Percentiles rank a stretch among this genome's conserved stretches.
Evolutionary conservation across 2,329 filamentous ascomycete species (phyloP).

Genomic region (Neocucurbitaria cava): DNA sequence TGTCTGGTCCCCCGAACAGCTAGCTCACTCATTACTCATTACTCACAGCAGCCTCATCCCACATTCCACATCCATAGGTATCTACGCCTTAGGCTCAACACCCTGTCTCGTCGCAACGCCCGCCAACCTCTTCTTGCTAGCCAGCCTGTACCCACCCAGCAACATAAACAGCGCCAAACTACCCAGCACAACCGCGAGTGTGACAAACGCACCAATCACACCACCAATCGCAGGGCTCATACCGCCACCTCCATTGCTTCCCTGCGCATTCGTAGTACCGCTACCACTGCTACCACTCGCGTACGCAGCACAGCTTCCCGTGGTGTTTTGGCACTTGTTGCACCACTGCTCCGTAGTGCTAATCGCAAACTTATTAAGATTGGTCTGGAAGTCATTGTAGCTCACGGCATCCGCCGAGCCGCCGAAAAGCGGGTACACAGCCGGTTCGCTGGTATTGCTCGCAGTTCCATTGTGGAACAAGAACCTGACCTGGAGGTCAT

Average conservation of each 20-base stretch:
- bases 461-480: slow-evolving; percentile 69
- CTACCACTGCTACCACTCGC: slow-evolving; percentile 21
- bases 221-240: slow-evolving; percentile 78
- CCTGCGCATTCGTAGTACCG: slow-evolving; percentile 1
- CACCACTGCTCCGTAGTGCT: slow-evolving; percentile 75
- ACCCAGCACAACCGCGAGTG: slow-evolving; percentile 68
- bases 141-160: slow-evolving; percentile 64
- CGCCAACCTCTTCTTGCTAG: slow-evolving; percentile 59
- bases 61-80: too few relatives aligned
- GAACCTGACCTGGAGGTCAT: slow-evolving; percentile 66
- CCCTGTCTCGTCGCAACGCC: not conserved
- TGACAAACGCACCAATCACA: slow-evolving; percentile 77
- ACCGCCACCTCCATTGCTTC: slow-evolving; percentile 44
- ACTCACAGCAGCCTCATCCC: too few relatives aligned
- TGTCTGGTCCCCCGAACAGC: too few relatives aligned
- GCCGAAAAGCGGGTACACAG: slow-evolving; percentile 68
- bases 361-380: slow-evolving; percentile 72
- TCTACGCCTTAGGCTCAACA: slow-evolving; percentile 20
- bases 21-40: too few relatives aligned
- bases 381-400: slow-evolving; percentile 71
- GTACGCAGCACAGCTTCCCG: slow-evolving; percentile 67
- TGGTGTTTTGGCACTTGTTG: slow-evolving; percentile 73
- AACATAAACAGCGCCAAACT: slow-evolving; percentile 60
- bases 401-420: slow-evolving; percentile 62
- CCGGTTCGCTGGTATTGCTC: slow-evolving; percentile 52